Conservation (phyloP, 345 rosid genomes). For the Eutrema yunnanense region DNA sequence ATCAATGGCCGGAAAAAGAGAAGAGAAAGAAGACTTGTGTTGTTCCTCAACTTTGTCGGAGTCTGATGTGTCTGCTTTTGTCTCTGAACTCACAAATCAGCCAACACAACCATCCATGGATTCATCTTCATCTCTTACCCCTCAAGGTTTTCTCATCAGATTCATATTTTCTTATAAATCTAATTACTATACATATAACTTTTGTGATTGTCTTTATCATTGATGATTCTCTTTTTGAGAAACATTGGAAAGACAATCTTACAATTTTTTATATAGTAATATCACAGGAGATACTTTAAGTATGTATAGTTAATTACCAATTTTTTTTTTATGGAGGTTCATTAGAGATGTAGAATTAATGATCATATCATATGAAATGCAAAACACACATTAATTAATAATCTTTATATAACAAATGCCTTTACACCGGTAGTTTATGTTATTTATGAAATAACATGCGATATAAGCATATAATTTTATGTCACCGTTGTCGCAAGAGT, state of each 20-base stretch:
- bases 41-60: slow-evolving; percentile 23
- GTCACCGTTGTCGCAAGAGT: not conserved
- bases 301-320: not conserved
- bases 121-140: slow-evolving; percentile 7
- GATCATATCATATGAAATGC: not conserved
- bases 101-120: not conserved
- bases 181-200: not conserved
- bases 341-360: not conserved
- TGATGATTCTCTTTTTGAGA: not conserved
- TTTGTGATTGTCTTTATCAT: not conserved
- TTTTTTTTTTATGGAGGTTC: not conserved
- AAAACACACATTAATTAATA: not conserved
- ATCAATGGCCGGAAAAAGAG: slow-evolving; percentile 11
- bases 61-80: slow-evolving; percentile 31
- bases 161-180: not conserved
- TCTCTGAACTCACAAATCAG: slow-evolving; percentile 26
- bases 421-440: not conserved
- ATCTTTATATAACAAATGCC: not conserved
- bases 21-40: slow-evolving; percentile 17
- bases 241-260: not conserved
- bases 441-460: not conserved
- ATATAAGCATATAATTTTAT: not conserved
- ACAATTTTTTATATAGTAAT: not conserved
- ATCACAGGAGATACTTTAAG: not conserved
- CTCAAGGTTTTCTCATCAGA: slow-evolving; percentile 10